Evolutionary conservation across 2,329 filamentous ascomycete genomes (phyloP).

Genomic region (Fusarium praegraminearum): DNA sequence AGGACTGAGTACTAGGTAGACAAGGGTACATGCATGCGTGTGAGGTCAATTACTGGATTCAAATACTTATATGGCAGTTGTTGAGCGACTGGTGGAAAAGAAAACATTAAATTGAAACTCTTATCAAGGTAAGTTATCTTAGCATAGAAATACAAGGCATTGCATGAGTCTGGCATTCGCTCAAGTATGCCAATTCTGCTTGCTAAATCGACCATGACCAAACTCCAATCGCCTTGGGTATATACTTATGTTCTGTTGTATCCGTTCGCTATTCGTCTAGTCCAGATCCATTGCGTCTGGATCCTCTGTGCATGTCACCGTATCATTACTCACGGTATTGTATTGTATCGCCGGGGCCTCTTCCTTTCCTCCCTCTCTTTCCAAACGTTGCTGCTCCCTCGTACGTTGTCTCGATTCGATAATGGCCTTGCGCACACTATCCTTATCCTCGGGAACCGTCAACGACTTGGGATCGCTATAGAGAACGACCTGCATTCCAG

Average conservation of each 20-base stretch:
- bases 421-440: slow-evolving; percentile 85
- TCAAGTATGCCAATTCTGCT: slow-evolving; percentile 3
- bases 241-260: slow-evolving; percentile 19
- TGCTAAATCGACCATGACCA: slow-evolving; percentile 11
- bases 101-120: slow-evolving; percentile 32
- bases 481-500: slow-evolving; percentile 80
- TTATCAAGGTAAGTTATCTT: slow-evolving; percentile 18
- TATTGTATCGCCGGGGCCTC: slow-evolving; percentile 6
- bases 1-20: not conserved
- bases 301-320: slow-evolving; percentile 53
- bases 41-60: slow-evolving; percentile 2
- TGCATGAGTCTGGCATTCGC: slow-evolving; percentile 6
- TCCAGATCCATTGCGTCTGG: slow-evolving; percentile 77
- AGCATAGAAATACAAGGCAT: slow-evolving; percentile 33
- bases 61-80: slow-evolving; percentile 8
- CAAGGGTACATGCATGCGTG: not conserved
- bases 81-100: slow-evolving; percentile 7
- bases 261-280: slow-evolving; percentile 44
- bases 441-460: slow-evolving; percentile 78
- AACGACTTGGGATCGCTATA: slow-evolving; percentile 84
- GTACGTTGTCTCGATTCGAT: slow-evolving; percentile 79
- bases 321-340: slow-evolving; percentile 22
- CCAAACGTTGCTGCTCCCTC: slow-evolving; percentile 67
- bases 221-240: slow-evolving; percentile 48
- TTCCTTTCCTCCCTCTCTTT: slow-evolving; percentile 49